These are phyloP conservation scores for Endotrypanum monterogeii DNA, from an alignment of 208 protist genomes.

Conservation along the genomic window DNA sequence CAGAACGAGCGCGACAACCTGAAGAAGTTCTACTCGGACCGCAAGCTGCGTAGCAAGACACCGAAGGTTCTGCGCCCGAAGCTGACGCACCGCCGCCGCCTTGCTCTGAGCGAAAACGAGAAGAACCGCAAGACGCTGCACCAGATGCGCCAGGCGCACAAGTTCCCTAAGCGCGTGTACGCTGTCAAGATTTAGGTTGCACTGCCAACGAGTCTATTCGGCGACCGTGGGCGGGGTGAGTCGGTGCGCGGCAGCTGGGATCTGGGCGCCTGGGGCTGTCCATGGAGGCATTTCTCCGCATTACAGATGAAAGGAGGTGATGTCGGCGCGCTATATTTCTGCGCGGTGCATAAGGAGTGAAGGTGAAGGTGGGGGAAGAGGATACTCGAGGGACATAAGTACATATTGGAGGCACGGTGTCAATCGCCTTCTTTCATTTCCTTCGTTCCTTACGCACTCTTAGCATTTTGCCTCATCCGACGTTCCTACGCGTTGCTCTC, in stretches of 20 bases:
- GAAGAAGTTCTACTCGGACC: conserved; percentile 93
- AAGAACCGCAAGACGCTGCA: conserved; percentile 90
- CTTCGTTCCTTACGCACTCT: background rate
- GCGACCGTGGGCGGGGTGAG: background rate
- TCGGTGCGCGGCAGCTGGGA: background rate
- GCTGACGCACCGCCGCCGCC: conserved; percentile 88
- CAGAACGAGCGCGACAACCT: conserved; percentile 94
- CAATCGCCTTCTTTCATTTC: background rate
- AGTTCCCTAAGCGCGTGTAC: conserved; percentile 88
- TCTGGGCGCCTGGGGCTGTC: background rate
- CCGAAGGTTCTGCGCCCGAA: conserved; percentile 85
- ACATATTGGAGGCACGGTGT: background rate
- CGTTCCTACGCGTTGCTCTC: background rate
- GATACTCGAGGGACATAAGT: background rate
- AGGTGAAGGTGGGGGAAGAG: background rate
- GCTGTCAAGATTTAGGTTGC: conserved; percentile 83
- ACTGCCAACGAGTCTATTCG: background rate
- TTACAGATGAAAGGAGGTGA: background rate
- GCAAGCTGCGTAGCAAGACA: conserved; percentile 83
- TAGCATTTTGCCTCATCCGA: background rate
- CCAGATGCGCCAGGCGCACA: conserved; percentile 74
- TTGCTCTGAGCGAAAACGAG: conserved; percentile 87
- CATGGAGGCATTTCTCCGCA: background rate
- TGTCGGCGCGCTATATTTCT: background rate
- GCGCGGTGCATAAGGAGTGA: background rate